These are phyloP conservation scores for Nannochloropsis oceanica DNA, from an alignment of 108 stramenopile species.

Conservation along the genomic window DNA sequence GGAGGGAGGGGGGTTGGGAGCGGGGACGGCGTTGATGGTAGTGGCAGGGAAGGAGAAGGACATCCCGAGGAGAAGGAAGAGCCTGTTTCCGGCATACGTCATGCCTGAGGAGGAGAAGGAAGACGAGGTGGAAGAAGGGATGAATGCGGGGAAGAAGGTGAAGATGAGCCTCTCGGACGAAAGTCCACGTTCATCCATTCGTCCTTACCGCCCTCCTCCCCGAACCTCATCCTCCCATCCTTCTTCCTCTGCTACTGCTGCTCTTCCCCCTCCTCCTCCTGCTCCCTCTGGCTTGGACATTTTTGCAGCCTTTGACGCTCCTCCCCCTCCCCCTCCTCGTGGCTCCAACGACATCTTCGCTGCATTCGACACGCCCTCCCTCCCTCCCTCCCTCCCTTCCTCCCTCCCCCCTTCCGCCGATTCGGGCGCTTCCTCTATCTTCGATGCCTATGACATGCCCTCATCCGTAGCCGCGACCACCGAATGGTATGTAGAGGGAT, in stretches of 20 bases:
- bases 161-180: neutral
- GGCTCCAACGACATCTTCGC: neutral
- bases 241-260: neutral
- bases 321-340: neutral
- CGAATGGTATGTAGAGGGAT: neutral
- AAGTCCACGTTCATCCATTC: neutral
- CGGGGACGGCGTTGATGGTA: no score
- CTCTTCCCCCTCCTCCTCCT: neutral
- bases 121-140: neutral
- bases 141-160: neutral
- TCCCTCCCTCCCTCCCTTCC: neutral
- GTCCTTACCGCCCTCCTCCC: neutral
- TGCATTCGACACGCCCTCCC: neutral
- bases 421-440: neutral
- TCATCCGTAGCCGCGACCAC: neutral
- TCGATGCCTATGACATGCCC: neutral
- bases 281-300: neutral
- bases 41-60: neutral
- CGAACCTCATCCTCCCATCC: neutral
- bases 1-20: no score
- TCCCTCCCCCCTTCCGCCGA: neutral
- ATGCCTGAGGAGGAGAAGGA: neutral
- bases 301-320: neutral
- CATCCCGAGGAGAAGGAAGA: neutral
- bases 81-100: neutral